Base-by-base conservation (phyloP, 768 basidiomycete species). In the Rhizopogon vulgaris region DNA sequence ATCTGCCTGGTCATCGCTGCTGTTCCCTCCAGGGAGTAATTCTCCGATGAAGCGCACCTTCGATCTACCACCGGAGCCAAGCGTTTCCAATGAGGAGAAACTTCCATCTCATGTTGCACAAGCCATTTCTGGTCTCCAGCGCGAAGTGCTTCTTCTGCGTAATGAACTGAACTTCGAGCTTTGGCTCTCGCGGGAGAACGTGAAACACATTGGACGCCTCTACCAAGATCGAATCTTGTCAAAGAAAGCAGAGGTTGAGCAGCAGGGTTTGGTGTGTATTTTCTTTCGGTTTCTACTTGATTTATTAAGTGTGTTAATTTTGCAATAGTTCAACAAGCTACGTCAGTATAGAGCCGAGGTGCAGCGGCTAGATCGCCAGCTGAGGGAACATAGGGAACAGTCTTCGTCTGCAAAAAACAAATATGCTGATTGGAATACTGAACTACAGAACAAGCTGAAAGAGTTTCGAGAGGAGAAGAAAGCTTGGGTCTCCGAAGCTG, bases 111-210 rank as follows among this genome's bases (percentile, higher is more conserved):
- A 79, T 58, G 73, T 82, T n/a, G 73, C 73, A n/a, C 78, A 82
- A 49, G 83, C 82, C 8, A 81, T 93, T 28, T 78, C 83, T 12
- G 75, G 72, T 6, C 71, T 94, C 52, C 91, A 94, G 65, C 75
- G 85, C 40, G 88, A 93, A 60, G 75, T 87, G 1, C 66, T 91
- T 2, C 66, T 91, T 27, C 71, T 93, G 27, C 76, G 85, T 45
- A 90, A 83, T 62, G 90, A 93, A 57, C 79, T 93, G 38, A 90
- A 90, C 62, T 90, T 92, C 54, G 87, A 93, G 69, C 72, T 85
- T 24, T 94, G 90, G 87, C 71, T 87, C 38, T 83, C 87, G 52
- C 76, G 87, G 56, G 84, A 91, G 67, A 90, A 90, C 53, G 78
- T 86, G 48, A 81, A 83, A 62, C 88, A 92, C 60, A 86, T 94